Conservation (phyloP, 805 yeast species). For the Candida stauntonica region DNA sequence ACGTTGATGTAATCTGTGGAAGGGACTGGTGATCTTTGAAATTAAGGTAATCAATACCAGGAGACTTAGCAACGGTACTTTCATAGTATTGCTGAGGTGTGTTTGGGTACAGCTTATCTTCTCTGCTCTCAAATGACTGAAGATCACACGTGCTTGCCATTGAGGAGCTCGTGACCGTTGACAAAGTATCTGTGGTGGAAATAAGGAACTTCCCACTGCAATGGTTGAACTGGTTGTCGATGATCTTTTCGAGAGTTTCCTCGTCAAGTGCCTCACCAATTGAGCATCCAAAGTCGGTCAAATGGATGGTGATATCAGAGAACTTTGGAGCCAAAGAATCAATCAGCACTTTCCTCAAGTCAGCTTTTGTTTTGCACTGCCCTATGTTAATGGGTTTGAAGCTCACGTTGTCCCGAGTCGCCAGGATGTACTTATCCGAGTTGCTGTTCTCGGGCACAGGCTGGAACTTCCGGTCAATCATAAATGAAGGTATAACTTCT, state of each 20-base stretch:
- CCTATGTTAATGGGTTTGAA: slow-evolving; percentile 49
- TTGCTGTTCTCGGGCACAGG: slow-evolving; percentile 33
- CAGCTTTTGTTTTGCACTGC: slow-evolving; percentile 26
- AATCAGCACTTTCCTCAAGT: slow-evolving; percentile 38
- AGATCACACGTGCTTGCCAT: slow-evolving; percentile 44
- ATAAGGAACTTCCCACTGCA: slow-evolving; percentile 32
- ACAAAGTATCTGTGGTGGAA: slow-evolving; percentile 31
- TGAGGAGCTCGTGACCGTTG: slow-evolving; percentile 37
- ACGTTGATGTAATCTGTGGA: background rate
- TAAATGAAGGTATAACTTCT: slow-evolving; percentile 15
- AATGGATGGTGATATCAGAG: slow-evolving; percentile 38
- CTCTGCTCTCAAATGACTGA: slow-evolving; percentile 47
- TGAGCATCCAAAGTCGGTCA: slow-evolving; percentile 65
- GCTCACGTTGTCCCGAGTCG: slow-evolving; percentile 56
- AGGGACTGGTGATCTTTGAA: slow-evolving; percentile 35
- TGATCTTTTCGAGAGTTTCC: slow-evolving; percentile 35
- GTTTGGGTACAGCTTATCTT: slow-evolving; percentile 45
- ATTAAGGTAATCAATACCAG: slow-evolving; percentile 47
- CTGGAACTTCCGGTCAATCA: slow-evolving; percentile 34
- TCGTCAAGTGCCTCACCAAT: slow-evolving; percentile 57
- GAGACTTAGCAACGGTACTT: slow-evolving; percentile 32
- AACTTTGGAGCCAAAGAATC: slow-evolving; percentile 30
- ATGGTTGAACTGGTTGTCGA: slow-evolving; percentile 32
- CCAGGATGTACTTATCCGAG: slow-evolving; percentile 42
- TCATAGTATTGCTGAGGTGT: slow-evolving; percentile 68